phyloP scores from a whole-genome alignment of 73 alveolate species.

The Stentor coeruleus region DNA sequence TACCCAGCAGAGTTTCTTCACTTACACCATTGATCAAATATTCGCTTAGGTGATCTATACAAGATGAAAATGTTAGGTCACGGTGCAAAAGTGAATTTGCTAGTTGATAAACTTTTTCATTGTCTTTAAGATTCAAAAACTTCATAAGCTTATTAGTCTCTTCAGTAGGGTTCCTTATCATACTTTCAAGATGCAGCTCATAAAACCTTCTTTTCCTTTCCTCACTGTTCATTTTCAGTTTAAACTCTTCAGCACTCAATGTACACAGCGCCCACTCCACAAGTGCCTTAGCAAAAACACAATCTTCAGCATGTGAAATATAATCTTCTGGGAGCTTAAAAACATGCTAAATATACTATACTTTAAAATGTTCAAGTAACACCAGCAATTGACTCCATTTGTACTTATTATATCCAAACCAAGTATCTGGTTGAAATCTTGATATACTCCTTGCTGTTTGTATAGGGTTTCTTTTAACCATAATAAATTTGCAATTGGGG shows the following conservation, averaged over 20 bases:
- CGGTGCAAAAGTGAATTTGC: background rate
- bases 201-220: background rate
- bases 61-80: background rate
- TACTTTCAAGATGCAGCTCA: conserved; percentile 2
- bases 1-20: background rate
- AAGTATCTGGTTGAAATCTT: conserved; percentile 9
- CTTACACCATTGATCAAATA: background rate
- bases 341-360: background rate
- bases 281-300: conserved; percentile 16
- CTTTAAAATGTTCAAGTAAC: background rate
- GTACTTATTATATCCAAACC: background rate
- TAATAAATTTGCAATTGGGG: conserved; percentile 17
- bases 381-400: conserved; percentile 5
- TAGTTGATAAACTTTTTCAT: background rate
- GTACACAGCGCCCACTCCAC: conserved; percentile 25
- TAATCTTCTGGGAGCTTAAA: background rate
- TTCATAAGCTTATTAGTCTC: background rate
- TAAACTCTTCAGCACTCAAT: conserved; percentile 17
- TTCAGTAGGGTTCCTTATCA: background rate
- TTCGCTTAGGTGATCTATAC: background rate
- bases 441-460: conserved; percentile 22
- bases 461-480: conserved; percentile 25
- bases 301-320: background rate
- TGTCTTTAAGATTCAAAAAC: background rate
- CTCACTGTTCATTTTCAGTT: background rate